Evolutionary conservation across 2,329 filamentous ascomycete species (phyloP).

Genomic region (Fusarium sp.): DNA sequence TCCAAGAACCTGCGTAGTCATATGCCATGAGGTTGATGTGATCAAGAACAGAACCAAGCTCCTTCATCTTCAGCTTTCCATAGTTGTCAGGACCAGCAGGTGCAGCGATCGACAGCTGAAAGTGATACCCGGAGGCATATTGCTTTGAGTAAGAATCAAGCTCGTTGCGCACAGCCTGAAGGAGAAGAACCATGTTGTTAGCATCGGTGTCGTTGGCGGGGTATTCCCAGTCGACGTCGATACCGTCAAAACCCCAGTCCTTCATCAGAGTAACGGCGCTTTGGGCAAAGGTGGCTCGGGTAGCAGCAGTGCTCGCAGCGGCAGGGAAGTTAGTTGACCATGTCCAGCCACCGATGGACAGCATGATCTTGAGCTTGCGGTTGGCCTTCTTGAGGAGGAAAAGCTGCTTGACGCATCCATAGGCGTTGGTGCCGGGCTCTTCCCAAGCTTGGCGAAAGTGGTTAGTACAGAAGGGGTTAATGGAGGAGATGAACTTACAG

Average conservation of each 20-base stretch:
- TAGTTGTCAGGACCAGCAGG: conserved; percentile 63
- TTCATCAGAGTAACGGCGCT: conserved; percentile 76
- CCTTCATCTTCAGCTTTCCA: conserved; percentile 58
- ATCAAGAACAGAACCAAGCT: conserved; percentile 63
- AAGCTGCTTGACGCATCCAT: conserved; percentile 82
- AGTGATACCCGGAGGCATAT: conserved; percentile 58
- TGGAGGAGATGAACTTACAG: conserved; percentile 10
- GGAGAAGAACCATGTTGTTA: conserved; percentile 56
- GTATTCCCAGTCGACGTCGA: conserved; percentile 58
- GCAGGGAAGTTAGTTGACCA: conserved; percentile 79
- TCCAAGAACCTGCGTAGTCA: conserved; percentile 79
- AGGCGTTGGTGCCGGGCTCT: conserved; percentile 75
- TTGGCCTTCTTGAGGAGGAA: conserved; percentile 80
- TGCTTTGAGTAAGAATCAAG: conserved; percentile 60
- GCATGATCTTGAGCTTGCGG: conserved; percentile 78
- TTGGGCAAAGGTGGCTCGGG: conserved; percentile 74
- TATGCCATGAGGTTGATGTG: conserved; percentile 77
- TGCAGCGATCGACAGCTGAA: conserved; percentile 64
- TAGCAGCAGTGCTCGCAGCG: conserved; percentile 69
- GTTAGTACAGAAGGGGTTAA: not conserved
- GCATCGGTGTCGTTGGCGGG: conserved; percentile 53
- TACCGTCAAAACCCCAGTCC: conserved; percentile 71
- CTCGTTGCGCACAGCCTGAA: conserved; percentile 56
- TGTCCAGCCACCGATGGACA: conserved; percentile 87
- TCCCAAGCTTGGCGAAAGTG: conserved; percentile 53